Evolutionary conservation across 148 eudicot genomes (phyloP).

Genomic region (Amaranthus hypochondriacus): DNA sequence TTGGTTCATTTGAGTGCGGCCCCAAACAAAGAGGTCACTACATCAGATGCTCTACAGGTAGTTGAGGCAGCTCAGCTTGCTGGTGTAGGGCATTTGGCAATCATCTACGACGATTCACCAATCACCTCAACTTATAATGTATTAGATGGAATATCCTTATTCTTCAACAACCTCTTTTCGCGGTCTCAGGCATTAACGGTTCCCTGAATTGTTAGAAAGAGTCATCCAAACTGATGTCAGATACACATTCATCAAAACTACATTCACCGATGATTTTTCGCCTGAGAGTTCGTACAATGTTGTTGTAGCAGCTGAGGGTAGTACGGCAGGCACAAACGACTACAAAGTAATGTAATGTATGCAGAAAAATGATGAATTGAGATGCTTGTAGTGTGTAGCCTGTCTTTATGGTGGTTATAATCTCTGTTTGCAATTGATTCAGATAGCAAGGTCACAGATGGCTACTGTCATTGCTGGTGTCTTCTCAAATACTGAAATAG

Average conservation of each 20-base stretch:
- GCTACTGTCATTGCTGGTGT: slow-evolving; percentile 77
- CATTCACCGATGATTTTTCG: slow-evolving; percentile 63
- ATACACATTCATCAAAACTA: slow-evolving; percentile 67
- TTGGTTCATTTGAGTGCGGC: slow-evolving; percentile 68
- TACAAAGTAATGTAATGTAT: slow-evolving; percentile 99
- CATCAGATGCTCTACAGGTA: slow-evolving; percentile 61
- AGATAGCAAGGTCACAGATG: slow-evolving; percentile 75
- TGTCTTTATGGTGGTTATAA: neutral
- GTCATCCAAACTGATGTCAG: slow-evolving; percentile 54
- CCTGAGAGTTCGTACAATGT: slow-evolving; percentile 72
- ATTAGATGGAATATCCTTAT: slow-evolving; percentile 62
- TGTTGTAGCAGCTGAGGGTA: slow-evolving; percentile 75
- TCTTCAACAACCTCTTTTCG: slow-evolving; percentile 70
- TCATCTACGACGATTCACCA: slow-evolving; percentile 60
- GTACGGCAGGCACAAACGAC: slow-evolving; percentile 50
- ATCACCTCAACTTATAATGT: slow-evolving; percentile 52
- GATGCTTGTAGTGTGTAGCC: slow-evolving; percentile 5
- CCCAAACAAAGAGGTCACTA: slow-evolving; percentile 51
- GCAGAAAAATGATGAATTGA: slow-evolving; percentile 35
- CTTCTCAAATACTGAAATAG: slow-evolving; percentile 76
- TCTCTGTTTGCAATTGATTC: slow-evolving; percentile 8
- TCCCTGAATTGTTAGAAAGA: slow-evolving; percentile 52
- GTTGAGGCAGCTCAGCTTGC: slow-evolving; percentile 78
- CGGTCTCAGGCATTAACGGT: slow-evolving; percentile 56
- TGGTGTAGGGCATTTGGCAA: slow-evolving; percentile 72